Percentiles rank a stretch among this genome's conserved stretches.
phyloP scores from a whole-genome alignment of 2,329 filamentous ascomycete species.

The Thielaviopsis populi region DNA sequence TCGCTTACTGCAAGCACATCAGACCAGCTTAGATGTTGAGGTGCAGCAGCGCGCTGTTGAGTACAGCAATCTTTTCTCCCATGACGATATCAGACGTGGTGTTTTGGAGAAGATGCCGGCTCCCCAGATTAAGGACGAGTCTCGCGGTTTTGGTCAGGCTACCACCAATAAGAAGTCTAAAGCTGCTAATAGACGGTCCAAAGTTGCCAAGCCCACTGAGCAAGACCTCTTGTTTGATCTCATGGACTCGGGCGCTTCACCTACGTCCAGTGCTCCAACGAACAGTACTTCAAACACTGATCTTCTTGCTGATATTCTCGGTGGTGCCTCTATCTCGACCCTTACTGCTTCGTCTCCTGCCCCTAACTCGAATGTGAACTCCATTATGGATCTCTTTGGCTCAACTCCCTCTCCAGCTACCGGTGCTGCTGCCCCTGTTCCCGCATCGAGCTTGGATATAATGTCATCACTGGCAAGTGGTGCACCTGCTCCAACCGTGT shows the following conservation, averaged over 20 bases:
- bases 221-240: constrained; percentile 84
- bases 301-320: constrained; percentile 80
- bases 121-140: constrained; percentile 91
- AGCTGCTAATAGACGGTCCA: constrained; percentile 57
- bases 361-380: constrained; percentile 42
- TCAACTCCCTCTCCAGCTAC: constrained; percentile 27
- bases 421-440: constrained; percentile 25
- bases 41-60: constrained; percentile 93
- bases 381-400: constrained; percentile 85
- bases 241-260: constrained; percentile 43
- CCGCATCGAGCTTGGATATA: constrained; percentile 32
- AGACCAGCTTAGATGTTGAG: constrained; percentile 83
- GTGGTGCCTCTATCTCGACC: constrained; percentile 44
- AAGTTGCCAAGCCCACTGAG: constrained; percentile 68
- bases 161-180: constrained; percentile 48
- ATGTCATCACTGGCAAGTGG: constrained; percentile 32
- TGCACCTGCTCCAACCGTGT: constrained; percentile 11
- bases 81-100: constrained; percentile 72
- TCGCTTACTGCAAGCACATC: constrained; percentile 59
- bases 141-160: constrained; percentile 73
- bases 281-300: constrained; percentile 53
- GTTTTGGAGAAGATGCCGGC: constrained; percentile 97
- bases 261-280: constrained; percentile 39
- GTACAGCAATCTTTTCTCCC: constrained; percentile 85
- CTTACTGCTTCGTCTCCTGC: constrained; percentile 30